Evolutionary conservation across 169 alveolate genomes (phyloP).

Genomic region (Babesia bovis): DNA sequence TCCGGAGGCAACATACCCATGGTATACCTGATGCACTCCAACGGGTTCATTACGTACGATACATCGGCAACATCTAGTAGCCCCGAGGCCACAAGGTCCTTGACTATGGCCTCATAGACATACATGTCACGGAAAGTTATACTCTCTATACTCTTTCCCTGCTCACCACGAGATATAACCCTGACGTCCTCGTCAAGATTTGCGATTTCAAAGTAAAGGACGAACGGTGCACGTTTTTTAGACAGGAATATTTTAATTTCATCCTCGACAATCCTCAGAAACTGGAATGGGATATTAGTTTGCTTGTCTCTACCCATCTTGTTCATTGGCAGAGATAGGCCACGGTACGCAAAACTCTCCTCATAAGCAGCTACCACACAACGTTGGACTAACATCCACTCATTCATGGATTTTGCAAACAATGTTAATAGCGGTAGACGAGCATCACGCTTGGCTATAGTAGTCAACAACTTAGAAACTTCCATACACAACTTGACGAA

Average conservation of each 20-base stretch:
- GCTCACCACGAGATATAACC: slow-evolving; percentile 5
- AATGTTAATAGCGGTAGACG: slow-evolving; percentile 61
- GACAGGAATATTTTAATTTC: slow-evolving; percentile 83
- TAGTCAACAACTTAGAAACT: slow-evolving; percentile 66
- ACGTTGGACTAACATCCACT: slow-evolving; percentile 81
- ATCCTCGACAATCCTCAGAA: slow-evolving; percentile 76
- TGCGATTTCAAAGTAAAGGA: slow-evolving; percentile 84
- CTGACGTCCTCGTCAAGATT: slow-evolving; percentile 84
- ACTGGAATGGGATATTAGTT: slow-evolving; percentile 68
- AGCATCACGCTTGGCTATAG: slow-evolving; percentile 74
- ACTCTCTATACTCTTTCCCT: neutral
- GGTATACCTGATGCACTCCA: slow-evolving; percentile 65
- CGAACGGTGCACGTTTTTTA: slow-evolving; percentile 85
- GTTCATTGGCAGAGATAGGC: slow-evolving; percentile 78
- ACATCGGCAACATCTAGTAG: slow-evolving; percentile 45
- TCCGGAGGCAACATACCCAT: slow-evolving; percentile 66
- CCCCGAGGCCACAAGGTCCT: slow-evolving; percentile 50
- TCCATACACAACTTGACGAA: slow-evolving; percentile 75
- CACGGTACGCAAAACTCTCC: slow-evolving; percentile 78
- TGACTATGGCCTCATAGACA: slow-evolving; percentile 62
- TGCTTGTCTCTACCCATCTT: slow-evolving; percentile 29
- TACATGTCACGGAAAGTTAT: slow-evolving; percentile 45
- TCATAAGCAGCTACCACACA: slow-evolving; percentile 80
- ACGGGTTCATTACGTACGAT: slow-evolving; percentile 54
- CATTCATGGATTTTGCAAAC: slow-evolving; percentile 73